phyloP scores from a whole-genome alignment of 208 protist genomes.

The Vickermania spadyakhi region DNA sequence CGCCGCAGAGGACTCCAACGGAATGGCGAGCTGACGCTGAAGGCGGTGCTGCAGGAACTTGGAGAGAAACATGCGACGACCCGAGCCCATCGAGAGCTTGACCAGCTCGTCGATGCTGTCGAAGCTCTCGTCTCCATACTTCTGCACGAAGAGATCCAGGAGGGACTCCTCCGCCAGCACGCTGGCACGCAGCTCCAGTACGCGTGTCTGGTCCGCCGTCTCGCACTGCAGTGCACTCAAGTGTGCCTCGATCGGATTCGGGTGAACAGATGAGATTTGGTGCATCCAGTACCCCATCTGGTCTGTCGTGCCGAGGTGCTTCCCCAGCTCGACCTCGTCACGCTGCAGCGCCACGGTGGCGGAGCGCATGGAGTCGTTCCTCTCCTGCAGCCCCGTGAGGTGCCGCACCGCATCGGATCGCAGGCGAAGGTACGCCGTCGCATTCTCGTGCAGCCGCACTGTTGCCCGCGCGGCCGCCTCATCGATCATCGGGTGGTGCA shows the following conservation, averaged over 20 bases:
- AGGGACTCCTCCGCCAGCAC: neutral
- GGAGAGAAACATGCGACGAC: neutral
- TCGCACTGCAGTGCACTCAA: neutral
- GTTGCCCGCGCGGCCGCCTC: constrained; percentile 58
- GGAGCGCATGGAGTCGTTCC: constrained; percentile 37
- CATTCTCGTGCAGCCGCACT: constrained; percentile 63
- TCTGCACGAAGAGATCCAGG: neutral
- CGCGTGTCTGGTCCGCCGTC: neutral
- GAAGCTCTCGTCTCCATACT: neutral
- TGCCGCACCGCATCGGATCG: constrained; percentile 35
- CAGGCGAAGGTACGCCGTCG: constrained; percentile 46
- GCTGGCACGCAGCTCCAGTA: neutral
- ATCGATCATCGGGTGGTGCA: constrained; percentile 22
- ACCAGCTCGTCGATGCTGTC: neutral
- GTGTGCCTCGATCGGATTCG: neutral
- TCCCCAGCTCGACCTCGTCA: neutral
- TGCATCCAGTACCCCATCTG: neutral
- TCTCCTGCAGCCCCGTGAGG: constrained; percentile 31
- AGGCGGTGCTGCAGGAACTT: constrained; percentile 28
- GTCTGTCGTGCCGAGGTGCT: neutral
- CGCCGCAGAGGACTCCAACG: constrained; percentile 26
- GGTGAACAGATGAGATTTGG: neutral
- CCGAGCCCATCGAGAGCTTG: neutral
- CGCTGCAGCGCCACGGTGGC: constrained; percentile 8
- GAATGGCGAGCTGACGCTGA: constrained; percentile 29